Evolutionary conservation across 441 rosid genomes (phyloP).

Genomic region (Erysimum pusillum): DNA sequence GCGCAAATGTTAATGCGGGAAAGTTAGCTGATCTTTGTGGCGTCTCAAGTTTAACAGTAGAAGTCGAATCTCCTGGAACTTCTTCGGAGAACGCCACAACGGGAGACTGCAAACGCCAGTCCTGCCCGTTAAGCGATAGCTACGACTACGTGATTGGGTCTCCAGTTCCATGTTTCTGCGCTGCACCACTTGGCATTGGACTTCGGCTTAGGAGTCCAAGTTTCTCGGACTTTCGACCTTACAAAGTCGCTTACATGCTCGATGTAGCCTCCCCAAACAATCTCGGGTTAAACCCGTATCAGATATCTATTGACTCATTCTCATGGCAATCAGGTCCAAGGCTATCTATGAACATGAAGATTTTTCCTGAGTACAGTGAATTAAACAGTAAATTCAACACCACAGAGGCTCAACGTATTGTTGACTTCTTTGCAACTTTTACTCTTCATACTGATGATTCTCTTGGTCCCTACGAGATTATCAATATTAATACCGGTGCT

Average conservation of each 20-base stretch:
- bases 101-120: conserved; percentile 51
- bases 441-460: conserved; percentile 53
- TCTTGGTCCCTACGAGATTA: conserved; percentile 89
- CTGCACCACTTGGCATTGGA: conserved; percentile 73
- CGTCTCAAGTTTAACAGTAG: conserved; percentile 39
- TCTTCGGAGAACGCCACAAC: conserved; percentile 22
- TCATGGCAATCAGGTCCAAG: conserved; percentile 81
- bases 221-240: conserved; percentile 75
- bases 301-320: conserved; percentile 61
- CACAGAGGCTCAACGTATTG: conserved; percentile 71
- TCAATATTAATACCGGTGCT: conserved; percentile 79
- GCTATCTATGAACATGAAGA: conserved; percentile 70
- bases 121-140: conserved; percentile 65
- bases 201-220: conserved; percentile 89
- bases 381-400: conserved; percentile 48
- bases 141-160: conserved; percentile 69
- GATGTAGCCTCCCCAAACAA: conserved; percentile 50
- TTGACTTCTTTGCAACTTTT: conserved; percentile 64
- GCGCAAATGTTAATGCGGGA: conserved; percentile 49
- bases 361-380: conserved; percentile 59
- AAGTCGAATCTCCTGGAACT: conserved; percentile 44
- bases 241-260: conserved; percentile 49
- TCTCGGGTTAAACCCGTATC: conserved; percentile 62
- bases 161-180: conserved; percentile 72
- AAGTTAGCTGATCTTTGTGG: conserved; percentile 61